Conservation (phyloP, 768 basidiomycete genomes). For the Suillus ampliporus region DNA sequence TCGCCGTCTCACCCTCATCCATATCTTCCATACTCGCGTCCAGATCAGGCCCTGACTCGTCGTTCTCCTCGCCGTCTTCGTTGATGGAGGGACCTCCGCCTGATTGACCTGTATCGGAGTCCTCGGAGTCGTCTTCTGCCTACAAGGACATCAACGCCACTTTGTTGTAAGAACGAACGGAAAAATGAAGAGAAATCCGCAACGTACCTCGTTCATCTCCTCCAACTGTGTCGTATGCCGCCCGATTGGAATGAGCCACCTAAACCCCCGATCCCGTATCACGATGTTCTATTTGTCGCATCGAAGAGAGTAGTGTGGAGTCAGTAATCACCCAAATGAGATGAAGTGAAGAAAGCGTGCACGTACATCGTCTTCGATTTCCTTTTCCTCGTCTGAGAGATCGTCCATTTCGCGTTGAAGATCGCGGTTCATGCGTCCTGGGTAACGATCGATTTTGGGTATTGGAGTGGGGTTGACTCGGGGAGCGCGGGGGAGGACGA, state of each 20-base stretch:
- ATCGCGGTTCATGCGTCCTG: constrained; percentile 71
- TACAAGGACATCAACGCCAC: no score
- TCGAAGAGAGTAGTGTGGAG: no score
- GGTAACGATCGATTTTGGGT: constrained; percentile 51
- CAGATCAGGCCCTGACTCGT: constrained; percentile 44
- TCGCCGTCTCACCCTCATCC: constrained; percentile 33
- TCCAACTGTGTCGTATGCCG: constrained; percentile 75
- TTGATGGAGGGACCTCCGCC: constrained; percentile 38
- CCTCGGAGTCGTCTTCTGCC: constrained; percentile 44
- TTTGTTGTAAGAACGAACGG: no score
- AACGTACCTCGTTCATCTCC: constrained; percentile 81
- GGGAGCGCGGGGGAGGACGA: constrained; percentile 67
- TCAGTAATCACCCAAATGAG: background rate
- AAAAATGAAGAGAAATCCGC: no score
- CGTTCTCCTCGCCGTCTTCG: constrained; percentile 41
- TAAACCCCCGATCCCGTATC: constrained; percentile 69
- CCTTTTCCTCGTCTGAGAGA: constrained; percentile 82
- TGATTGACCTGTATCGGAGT: constrained; percentile 37
- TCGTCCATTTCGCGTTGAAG: constrained; percentile 81
- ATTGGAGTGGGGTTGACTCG: constrained; percentile 69
- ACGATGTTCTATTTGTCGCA: constrained; percentile 50
- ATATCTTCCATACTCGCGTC: constrained; percentile 49
- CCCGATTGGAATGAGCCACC: constrained; percentile 76
- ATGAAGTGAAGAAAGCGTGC: background rate
- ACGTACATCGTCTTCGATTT: constrained; percentile 77